Percentiles rank a stretch among this genome's conserved stretches.
Evolutionary conservation across 495 filamentous ascomycete genomes (phyloP).

Genomic region (Clohesyomyces aquaticus): DNA sequence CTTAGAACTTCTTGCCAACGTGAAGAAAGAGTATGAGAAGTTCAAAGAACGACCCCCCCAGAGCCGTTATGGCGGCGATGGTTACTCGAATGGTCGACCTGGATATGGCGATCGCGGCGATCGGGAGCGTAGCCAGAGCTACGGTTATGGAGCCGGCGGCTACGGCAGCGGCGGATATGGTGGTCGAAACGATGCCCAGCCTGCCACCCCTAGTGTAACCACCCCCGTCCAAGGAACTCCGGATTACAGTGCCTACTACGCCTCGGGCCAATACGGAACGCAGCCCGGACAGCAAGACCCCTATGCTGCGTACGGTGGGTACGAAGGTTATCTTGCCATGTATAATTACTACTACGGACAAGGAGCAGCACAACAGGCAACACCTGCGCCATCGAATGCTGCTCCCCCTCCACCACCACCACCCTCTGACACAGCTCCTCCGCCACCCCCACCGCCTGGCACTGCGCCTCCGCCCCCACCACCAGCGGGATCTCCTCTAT

Average conservation of each 20-base stretch:
- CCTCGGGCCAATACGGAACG: constrained; percentile 63
- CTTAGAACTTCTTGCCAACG: constrained; percentile 80
- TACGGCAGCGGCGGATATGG: constrained; percentile 12
- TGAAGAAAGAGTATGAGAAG: constrained; percentile 80
- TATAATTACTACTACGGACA: constrained; percentile 73
- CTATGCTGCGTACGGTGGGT: constrained; percentile 88
- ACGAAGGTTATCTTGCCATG: constrained; percentile 66
- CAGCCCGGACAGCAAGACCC: constrained; percentile 60
- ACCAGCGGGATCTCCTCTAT: constrained; percentile 19
- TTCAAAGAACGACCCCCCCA: constrained; percentile 81
- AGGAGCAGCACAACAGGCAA: constrained; percentile 38
- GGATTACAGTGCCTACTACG: constrained; percentile 12
- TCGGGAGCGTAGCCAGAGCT: constrained; percentile 38
- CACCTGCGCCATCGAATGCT: constrained; percentile 47
- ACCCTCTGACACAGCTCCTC: constrained; percentile 62
- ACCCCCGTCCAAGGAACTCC: neutral
- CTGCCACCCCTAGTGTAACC: neutral
- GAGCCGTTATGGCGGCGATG: constrained; percentile 39
- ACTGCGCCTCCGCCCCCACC: constrained; percentile 64
- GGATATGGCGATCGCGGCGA: constrained; percentile 35
- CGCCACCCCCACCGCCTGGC: constrained; percentile 45
- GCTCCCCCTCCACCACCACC: constrained; percentile 38
- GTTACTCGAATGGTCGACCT: constrained; percentile 43
- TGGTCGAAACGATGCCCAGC: constrained; percentile 8
- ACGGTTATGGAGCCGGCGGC: constrained; percentile 35